These are phyloP conservation scores for Plantago ovata DNA, from an alignment of 257 asterid genomes.

Conservation along the genomic window DNA sequence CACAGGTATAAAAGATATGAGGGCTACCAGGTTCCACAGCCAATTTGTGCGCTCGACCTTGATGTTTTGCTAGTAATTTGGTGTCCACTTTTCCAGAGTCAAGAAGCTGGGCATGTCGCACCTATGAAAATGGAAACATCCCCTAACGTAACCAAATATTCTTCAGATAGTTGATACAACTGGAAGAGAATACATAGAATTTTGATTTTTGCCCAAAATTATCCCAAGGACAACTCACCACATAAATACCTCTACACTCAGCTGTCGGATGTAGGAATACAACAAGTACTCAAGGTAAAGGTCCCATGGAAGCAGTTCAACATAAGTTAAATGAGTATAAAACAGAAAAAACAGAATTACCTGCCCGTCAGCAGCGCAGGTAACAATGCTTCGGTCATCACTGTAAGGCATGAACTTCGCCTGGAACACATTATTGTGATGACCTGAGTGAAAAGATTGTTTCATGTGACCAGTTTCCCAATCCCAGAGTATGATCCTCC, in stretches of 20 bases:
- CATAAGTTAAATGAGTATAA: not conserved
- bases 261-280: not conserved
- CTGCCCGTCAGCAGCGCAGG: constrained; percentile 98
- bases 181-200: not conserved
- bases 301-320: not conserved
- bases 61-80: constrained; percentile 52
- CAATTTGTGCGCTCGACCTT: constrained; percentile 71
- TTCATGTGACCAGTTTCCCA: constrained; percentile 74
- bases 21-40: constrained; percentile 94
- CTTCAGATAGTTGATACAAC: constrained; percentile 10
- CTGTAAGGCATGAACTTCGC: constrained; percentile 87
- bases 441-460: constrained; percentile 74
- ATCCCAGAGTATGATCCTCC: constrained; percentile 81
- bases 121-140: constrained; percentile 44
- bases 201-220: constrained; percentile 1
- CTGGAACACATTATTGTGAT: constrained; percentile 76
- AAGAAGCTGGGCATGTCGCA: constrained; percentile 70
- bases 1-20: constrained; percentile 76
- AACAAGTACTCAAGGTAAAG: not conserved
- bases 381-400: constrained; percentile 78
- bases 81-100: constrained; percentile 65
- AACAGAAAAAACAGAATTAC: constrained; percentile 28
- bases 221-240: constrained; percentile 3
- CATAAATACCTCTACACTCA: too few species aligned
- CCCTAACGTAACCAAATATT: constrained; percentile 13